A percentile compares a stretch with the other conserved stretches of the same genome.
phyloP scores from a whole-genome alignment of 345 rosid species.

The Populus deltoides region DNA sequence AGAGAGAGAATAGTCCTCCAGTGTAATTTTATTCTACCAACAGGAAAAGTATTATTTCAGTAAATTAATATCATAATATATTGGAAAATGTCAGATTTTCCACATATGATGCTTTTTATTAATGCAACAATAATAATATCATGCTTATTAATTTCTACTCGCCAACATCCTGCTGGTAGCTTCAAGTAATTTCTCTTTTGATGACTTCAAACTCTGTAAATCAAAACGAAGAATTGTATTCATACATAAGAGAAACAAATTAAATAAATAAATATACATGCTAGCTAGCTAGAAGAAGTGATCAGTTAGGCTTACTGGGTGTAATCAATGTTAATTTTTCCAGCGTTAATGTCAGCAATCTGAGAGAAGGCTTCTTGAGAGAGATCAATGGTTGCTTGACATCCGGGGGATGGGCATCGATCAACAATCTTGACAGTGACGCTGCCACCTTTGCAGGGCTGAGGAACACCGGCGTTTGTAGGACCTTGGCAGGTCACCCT shows the following conservation, averaged over 20 bases:
- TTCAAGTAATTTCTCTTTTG: too few species aligned
- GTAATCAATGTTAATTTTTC: constrained; percentile 27
- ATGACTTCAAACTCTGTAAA: too few species aligned
- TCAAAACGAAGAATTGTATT: not conserved
- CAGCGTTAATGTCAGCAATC: constrained; percentile 26
- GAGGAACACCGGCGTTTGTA: not conserved
- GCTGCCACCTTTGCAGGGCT: constrained; percentile 16
- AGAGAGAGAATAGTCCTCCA: too few species aligned
- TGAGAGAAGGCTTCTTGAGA: constrained; percentile 32
- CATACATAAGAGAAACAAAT: not conserved
- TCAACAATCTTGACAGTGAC: constrained; percentile 27
- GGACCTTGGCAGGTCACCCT: constrained; percentile 8
- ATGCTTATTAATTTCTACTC: too few species aligned
- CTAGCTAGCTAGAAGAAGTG: not conserved
- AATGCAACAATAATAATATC: too few species aligned
- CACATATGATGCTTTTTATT: too few species aligned
- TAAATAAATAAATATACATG: not conserved
- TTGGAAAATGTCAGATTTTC: too few species aligned
- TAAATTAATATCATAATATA: too few species aligned
- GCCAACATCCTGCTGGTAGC: too few species aligned
- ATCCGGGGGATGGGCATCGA: constrained; percentile 14
- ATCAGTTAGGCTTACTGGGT: constrained; percentile 19
- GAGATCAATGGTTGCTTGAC: constrained; percentile 28
- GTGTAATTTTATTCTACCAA: too few species aligned
- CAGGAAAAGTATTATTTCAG: too few species aligned